Conservation (phyloP, 371 early-diverging fungal genomes). For the Thermomucor indicae-seudaticae region DNA sequence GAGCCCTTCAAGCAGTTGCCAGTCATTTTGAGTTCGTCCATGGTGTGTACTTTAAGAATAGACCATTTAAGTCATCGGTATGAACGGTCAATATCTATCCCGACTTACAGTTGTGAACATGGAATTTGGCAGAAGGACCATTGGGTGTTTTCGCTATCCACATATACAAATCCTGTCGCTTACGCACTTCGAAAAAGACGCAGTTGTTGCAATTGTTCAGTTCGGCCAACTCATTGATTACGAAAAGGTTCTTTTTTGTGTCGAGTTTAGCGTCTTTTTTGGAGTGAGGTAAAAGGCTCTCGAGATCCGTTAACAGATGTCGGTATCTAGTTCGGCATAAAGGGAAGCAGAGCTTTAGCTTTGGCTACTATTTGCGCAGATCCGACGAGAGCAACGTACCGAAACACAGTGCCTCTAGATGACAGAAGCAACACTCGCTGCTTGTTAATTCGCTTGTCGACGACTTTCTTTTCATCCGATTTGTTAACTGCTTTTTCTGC, state of each 20-base stretch:
- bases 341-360: not conserved
- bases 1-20: constrained; percentile 98
- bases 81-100: not conserved
- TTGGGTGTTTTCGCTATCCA: constrained; percentile 95
- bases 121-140: constrained; percentile 94
- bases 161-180: constrained; percentile 90
- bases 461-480: constrained; percentile 14
- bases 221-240: constrained; percentile 93
- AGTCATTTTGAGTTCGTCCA: constrained; percentile 96
- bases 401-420: constrained; percentile 84
- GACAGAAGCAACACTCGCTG: constrained; percentile 88
- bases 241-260: constrained; percentile 81
- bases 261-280: constrained; percentile 95
- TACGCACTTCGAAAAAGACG: constrained; percentile 92
- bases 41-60: constrained; percentile 79
- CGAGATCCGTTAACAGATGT: constrained; percentile 87
- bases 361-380: not conserved
- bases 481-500: constrained; percentile 27
- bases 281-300: constrained; percentile 85
- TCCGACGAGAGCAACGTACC: constrained; percentile 43
- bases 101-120: constrained; percentile 82
- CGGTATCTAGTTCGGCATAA: constrained; percentile 61
- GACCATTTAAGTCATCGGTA: not conserved
- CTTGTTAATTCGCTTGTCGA: constrained; percentile 65
- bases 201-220: constrained; percentile 97